Evolutionary conservation across 2,329 filamentous ascomycete genomes (phyloP).

Genomic region (Sphaerulina musiva): DNA sequence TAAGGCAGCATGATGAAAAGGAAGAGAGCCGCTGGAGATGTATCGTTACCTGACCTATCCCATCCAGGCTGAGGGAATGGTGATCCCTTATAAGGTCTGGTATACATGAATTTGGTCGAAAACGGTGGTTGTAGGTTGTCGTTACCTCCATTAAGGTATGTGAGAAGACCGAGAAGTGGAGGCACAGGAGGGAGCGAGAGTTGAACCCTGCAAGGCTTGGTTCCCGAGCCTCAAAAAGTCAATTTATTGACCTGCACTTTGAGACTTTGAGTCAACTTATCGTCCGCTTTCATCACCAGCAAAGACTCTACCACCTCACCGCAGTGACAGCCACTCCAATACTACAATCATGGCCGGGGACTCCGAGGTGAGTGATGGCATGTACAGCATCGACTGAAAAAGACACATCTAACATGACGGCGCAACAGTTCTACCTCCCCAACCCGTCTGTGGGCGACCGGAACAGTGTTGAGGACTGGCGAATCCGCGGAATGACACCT

Average conservation of each 20-base stretch:
- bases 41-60: too few species aligned
- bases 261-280: neutral
- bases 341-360: neutral
- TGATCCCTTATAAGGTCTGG: too few species aligned
- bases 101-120: too few species aligned
- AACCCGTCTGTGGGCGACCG: slow-evolving; percentile 47
- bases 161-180: too few species aligned
- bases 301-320: neutral
- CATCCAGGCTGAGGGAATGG: too few species aligned
- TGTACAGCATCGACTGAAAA: neutral
- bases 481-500: slow-evolving; percentile 56
- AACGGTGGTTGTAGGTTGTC: too few species aligned
- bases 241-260: neutral
- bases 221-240: neutral
- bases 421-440: slow-evolving; percentile 44
- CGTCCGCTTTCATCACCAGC: neutral
- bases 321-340: neutral
- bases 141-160: too few species aligned
- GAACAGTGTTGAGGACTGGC: slow-evolving; percentile 46
- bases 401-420: neutral
- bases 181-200: too few species aligned
- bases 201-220: neutral
- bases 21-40: too few species aligned
- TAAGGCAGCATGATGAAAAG: too few species aligned
- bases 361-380: neutral